Percentiles rank a stretch among this genome's conserved stretches.
Conservation (phyloP, 2,329 filamentous ascomycete species). For the Grosmannia clavigera region DNA sequence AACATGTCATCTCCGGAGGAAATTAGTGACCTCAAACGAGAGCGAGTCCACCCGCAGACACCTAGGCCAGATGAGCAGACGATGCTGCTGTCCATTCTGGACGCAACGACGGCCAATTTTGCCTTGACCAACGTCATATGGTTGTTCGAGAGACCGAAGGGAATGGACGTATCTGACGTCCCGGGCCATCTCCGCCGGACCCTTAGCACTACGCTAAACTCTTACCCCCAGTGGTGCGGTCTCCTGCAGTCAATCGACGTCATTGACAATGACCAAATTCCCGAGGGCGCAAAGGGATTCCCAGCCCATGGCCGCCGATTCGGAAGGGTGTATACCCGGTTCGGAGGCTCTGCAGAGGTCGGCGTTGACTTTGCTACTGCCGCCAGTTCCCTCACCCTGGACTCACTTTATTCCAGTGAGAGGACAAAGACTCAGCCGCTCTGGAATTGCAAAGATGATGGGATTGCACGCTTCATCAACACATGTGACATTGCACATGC, state of each 20-base stretch:
- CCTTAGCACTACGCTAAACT: neutral
- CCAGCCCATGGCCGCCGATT: conserved; percentile 2
- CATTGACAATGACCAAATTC: neutral
- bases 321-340: neutral
- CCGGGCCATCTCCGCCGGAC: conserved; percentile 1
- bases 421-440: conserved; percentile 3
- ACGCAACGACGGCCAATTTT: conserved; percentile 3
- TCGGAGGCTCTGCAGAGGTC: conserved; percentile 1
- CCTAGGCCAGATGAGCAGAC: neutral
- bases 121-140: conserved; percentile 1
- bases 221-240: conserved; percentile 2
- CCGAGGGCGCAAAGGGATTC: neutral
- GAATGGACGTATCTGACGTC: neutral
- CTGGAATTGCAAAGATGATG: neutral
- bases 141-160: conserved; percentile 1
- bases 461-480: neutral
- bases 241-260: neutral
- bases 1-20: neutral
- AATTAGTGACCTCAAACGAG: neutral
- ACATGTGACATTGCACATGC: conserved; percentile 2
- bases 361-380: conserved; percentile 1
- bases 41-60: conserved; percentile 3
- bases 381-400: neutral
- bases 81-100: conserved; percentile 1
- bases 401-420: neutral